Evolutionary conservation across 192 early-diverging fungal genomes (phyloP), one percentile per base, ranked within the genome.

Genomic region (Powellomyces hirtus): DNA sequence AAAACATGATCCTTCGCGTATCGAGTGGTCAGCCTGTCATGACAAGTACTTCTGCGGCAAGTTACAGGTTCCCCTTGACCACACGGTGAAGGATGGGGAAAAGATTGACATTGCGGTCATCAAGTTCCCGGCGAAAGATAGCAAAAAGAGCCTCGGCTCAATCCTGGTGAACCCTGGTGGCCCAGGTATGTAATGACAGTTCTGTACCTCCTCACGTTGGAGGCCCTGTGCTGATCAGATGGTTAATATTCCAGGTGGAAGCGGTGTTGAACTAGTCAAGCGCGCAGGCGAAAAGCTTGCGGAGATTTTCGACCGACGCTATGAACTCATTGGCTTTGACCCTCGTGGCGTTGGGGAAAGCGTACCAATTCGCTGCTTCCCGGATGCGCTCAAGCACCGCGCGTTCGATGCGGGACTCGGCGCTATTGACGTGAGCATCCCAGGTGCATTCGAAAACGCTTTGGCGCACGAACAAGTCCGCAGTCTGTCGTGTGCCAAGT

Each of bases 221-320:
- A n/a, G n/a, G n/a, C n/a, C n/a, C n/a, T n/a, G n/a, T n/a, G n/a
- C n/a, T n/a, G n/a, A n/a, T n/a, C n/a, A n/a, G n/a, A n/a, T n/a
- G n/a, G 4, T n/a, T n/a, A n/a, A n/a, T n/a, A n/a, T n/a, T n/a
- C 75, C 78, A 38, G 78, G 79, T 58, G 79, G 79, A 7, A 64
- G 59, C 40, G 79, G 76, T 14, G 55, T 76, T 1, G 57, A 52
- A 22, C 18, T 75, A 4, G 68, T 73, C 24, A 7, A 51, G 4
- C 13, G 16, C 7, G 61, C 44, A 27, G 71, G 74, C 18, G 27
- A 42, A 26, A 37, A 22, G 7, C 42, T 79, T 35, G 52, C 59
- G 37, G 31, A 29, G 16, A 31, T 70, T 22, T 52, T 64, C 38
- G 74, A 62, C 52, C 63, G 72, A 10, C 26, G 57, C 14, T 75